phyloP scores from a whole-genome alignment of 306 rosid genomes.

The Gastrolobium villosum region DNA sequence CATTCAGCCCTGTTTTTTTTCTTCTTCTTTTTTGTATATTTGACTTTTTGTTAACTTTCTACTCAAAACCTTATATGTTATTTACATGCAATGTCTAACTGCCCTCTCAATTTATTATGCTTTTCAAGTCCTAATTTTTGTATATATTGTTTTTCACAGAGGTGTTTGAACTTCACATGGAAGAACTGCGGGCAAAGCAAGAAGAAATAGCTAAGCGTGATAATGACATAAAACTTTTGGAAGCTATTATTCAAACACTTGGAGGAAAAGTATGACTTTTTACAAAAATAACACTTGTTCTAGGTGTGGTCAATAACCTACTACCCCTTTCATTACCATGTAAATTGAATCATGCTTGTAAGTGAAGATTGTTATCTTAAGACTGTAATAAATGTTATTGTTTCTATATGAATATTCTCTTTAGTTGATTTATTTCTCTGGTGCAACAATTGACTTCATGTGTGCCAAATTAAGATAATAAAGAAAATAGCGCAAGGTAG shows the following conservation, averaged over 20 bases:
- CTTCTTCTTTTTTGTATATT: too few relatives aligned
- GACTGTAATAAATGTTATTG: conserved; percentile 8
- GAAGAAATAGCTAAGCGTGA: conserved; percentile 90
- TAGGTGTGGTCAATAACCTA: conserved; percentile 8
- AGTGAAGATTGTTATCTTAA: conserved; percentile 18
- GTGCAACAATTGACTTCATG: not conserved
- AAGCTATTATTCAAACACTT: conserved; percentile 88
- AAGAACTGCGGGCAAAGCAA: conserved; percentile 88
- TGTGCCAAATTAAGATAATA: not conserved
- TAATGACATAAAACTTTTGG: conserved; percentile 80
- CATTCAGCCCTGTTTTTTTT: too few relatives aligned
- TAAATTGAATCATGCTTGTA: conserved; percentile 45
- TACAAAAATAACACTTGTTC: not conserved
- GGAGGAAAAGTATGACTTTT: conserved; percentile 65
- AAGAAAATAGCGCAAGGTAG: not conserved
- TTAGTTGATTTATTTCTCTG: conserved; percentile 11
- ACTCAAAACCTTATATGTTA: too few relatives aligned
- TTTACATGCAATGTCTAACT: not conserved
- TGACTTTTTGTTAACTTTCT: too few relatives aligned
- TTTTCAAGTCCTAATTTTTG: too few relatives aligned
- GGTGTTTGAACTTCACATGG: conserved; percentile 97
- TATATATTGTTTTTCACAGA: conserved; percentile 53
- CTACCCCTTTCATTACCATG: conserved; percentile 3
- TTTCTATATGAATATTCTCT: conserved; percentile 9
- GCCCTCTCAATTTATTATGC: not conserved